A percentile compares a stretch with the other conserved stretches of the same genome.
Conservation (phyloP, 345 rosid genomes). For the Corchorus capsularis region DNA sequence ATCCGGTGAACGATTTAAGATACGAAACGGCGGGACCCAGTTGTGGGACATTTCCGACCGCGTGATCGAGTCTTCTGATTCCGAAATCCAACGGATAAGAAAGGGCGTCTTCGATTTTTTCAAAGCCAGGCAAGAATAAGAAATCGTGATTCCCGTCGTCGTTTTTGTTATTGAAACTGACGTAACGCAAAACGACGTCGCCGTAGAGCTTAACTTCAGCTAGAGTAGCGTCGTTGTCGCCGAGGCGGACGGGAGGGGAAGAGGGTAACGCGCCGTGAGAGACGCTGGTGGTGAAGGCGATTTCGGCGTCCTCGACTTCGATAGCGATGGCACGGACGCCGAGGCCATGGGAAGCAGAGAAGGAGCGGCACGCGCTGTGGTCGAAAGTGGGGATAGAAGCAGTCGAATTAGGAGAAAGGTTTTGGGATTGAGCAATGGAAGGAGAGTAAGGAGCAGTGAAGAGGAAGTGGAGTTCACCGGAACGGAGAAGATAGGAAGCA, state of each 20-base stretch:
- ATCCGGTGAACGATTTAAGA: slow-evolving; percentile 72
- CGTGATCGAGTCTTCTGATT: slow-evolving; percentile 75
- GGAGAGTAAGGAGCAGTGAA: slow-evolving; percentile 88
- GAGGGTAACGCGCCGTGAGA: slow-evolving; percentile 51
- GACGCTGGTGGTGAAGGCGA: slow-evolving; percentile 59
- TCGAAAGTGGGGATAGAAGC: slow-evolving; percentile 65
- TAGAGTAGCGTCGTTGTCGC: too few species aligned
- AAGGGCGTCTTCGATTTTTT: slow-evolving; percentile 44
- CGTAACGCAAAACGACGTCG: too few species aligned
- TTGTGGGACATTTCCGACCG: slow-evolving; percentile 89
- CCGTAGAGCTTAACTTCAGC: too few species aligned
- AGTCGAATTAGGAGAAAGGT: slow-evolving; percentile 29
- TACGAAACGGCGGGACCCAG: slow-evolving; percentile 64
- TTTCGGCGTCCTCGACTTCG: slow-evolving; percentile 72
- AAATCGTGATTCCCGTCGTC: not conserved
- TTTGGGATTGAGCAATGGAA: slow-evolving; percentile 33
- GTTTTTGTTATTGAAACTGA: too few species aligned
- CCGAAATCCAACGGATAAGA: slow-evolving; percentile 77
- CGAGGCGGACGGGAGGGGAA: too few species aligned
- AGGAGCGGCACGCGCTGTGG: slow-evolving; percentile 40
- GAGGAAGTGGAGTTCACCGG: slow-evolving; percentile 78
- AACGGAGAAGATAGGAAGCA: slow-evolving; percentile 78
- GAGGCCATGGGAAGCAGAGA: slow-evolving; percentile 69
- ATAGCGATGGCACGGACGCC: slow-evolving; percentile 69
- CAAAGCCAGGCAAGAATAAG: slow-evolving; percentile 66